Evolutionary conservation across 768 basidiomycete genomes (phyloP).

Genomic region (Russula ochroleuca): DNA sequence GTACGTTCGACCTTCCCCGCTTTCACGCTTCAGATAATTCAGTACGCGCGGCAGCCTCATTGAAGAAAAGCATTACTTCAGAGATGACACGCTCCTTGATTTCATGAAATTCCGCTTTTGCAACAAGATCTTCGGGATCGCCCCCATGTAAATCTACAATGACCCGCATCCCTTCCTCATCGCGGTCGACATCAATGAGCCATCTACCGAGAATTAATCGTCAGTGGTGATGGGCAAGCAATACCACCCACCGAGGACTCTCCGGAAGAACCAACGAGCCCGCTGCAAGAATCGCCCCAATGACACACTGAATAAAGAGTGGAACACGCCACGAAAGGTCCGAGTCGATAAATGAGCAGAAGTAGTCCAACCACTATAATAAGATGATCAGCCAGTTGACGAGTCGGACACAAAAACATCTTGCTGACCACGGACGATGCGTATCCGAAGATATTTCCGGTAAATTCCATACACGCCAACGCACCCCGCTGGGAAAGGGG

Average conservation of each 20-base stretch:
- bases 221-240: not conserved
- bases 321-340: slow-evolving; percentile 91
- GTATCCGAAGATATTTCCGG: slow-evolving; percentile 88
- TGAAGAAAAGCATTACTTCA: slow-evolving; percentile 46
- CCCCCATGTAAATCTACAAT: slow-evolving; percentile 89
- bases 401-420: not conserved
- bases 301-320: slow-evolving; percentile 81
- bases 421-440: slow-evolving; percentile 76
- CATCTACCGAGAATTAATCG: slow-evolving; percentile 46
- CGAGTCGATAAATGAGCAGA: slow-evolving; percentile 82
- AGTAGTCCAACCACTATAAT: slow-evolving; percentile 86
- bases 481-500: slow-evolving; percentile 62
- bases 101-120: slow-evolving; percentile 82
- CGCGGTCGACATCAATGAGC: slow-evolving; percentile 84
- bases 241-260: slow-evolving; percentile 64
- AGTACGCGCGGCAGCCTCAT: not conserved
- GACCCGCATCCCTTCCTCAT: slow-evolving; percentile 78
- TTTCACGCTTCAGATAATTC: slow-evolving; percentile 51
- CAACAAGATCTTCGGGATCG: slow-evolving; percentile 58
- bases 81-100: slow-evolving; percentile 76
- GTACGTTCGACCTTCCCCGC: slow-evolving; percentile 75
- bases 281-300: slow-evolving; percentile 71
- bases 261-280: slow-evolving; percentile 87
- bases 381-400: not conserved
- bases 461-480: slow-evolving; percentile 93